Conservation (phyloP, 768 basidiomycete species). For the Cyclocybe aegerita region DNA sequence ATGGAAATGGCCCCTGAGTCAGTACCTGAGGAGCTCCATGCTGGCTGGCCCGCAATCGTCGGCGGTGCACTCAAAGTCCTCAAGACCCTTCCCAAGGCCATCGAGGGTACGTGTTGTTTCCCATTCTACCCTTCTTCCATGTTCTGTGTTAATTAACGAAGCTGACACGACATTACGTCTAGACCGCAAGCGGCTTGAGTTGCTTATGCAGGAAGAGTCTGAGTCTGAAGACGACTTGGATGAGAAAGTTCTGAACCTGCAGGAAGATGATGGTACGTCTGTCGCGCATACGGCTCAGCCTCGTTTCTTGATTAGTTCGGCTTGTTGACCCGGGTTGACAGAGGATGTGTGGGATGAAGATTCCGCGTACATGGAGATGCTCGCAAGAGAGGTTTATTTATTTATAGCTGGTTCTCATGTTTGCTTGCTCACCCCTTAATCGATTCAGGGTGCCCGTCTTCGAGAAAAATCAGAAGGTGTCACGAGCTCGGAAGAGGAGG, state of each 20-base stretch:
- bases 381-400: constrained; percentile 71
- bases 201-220: constrained; percentile 37
- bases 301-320: not conserved
- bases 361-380: constrained; percentile 83
- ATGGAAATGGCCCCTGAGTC: constrained; percentile 63
- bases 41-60: constrained; percentile 78
- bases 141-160: constrained; percentile 18
- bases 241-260: constrained; percentile 58
- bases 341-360: constrained; percentile 93
- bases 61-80: constrained; percentile 71
- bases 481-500: constrained; percentile 49
- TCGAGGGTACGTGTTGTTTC: constrained; percentile 50
- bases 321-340: constrained; percentile 23
- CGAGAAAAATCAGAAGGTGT: constrained; percentile 59
- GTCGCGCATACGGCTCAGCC: not conserved
- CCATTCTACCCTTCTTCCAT: not conserved
- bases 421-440: constrained; percentile 3
- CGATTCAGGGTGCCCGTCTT: constrained; percentile 65
- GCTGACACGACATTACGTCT: constrained; percentile 36
- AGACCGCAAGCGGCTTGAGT: constrained; percentile 68
- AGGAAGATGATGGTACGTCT: constrained; percentile 61
- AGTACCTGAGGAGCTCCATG: constrained; percentile 59
- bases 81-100: constrained; percentile 74
- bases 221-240: constrained; percentile 48
- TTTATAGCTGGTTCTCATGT: constrained; percentile 13